A percentile compares a stretch with the other conserved stretches of the same genome.
phyloP scores from a whole-genome alignment of 768 basidiomycete genomes.

The Tylopilus rubrobrunneus region DNA sequence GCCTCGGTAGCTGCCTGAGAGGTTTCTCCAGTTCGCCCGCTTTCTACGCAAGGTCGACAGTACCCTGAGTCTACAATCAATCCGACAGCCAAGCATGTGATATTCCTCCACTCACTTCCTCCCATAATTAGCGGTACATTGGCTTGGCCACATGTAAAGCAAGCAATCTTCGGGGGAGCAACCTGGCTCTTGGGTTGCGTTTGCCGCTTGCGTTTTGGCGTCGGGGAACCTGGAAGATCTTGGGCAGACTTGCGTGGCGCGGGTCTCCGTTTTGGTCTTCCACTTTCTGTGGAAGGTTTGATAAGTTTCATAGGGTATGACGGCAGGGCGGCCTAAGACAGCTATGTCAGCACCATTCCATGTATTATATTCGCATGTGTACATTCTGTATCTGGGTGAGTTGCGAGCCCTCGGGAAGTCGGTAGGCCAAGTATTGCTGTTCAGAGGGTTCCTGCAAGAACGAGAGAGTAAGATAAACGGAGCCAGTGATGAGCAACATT shows the following conservation, averaged over 20 bases:
- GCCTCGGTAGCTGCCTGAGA: constrained; percentile 17
- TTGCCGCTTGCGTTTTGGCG: constrained; percentile 41
- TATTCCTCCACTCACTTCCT: constrained; percentile 50
- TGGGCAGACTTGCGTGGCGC: constrained; percentile 30
- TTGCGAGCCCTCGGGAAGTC: constrained; percentile 51
- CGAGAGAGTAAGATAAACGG: neutral
- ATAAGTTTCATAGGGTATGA: constrained; percentile 54
- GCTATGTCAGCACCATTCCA: neutral
- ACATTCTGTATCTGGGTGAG: constrained; percentile 60
- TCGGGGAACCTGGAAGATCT: constrained; percentile 14
- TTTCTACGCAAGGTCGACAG: constrained; percentile 64
- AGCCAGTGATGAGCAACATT: neutral
- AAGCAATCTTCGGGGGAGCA: constrained; percentile 46
- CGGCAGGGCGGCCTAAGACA: constrained; percentile 40
- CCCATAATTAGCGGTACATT: constrained; percentile 76
- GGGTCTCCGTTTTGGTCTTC: constrained; percentile 35
- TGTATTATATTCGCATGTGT: constrained; percentile 13
- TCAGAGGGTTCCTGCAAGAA: constrained; percentile 37
- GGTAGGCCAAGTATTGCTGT: constrained; percentile 54
- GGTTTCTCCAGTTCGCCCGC: constrained; percentile 40
- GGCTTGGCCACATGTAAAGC: constrained; percentile 56
- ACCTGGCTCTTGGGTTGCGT: constrained; percentile 31
- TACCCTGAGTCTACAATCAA: constrained; percentile 42
- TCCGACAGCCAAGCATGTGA: neutral
- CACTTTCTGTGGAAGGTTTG: constrained; percentile 45